Percentiles rank a stretch among this genome's conserved stretches.
Evolutionary conservation across 2,329 filamentous ascomycete genomes (phyloP).

Genomic region (Colletotrichum sp.): DNA sequence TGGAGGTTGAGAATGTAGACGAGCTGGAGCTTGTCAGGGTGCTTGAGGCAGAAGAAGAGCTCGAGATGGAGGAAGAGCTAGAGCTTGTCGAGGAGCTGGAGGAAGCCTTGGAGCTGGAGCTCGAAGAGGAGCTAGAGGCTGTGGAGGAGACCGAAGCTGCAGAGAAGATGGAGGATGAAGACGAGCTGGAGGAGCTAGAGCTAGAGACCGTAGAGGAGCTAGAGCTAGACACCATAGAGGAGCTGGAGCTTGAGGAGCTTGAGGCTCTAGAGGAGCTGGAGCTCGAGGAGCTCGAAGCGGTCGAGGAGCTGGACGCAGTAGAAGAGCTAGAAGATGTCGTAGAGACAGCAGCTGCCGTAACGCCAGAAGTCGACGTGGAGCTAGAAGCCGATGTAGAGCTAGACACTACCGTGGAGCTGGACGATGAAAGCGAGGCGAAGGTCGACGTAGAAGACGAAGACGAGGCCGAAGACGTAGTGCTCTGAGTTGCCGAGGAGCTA

Average conservation of each 20-base stretch:
- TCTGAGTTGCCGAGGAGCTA: not conserved
- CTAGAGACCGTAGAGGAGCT: not conserved
- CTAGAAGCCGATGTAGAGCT: not conserved
- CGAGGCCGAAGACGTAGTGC: not conserved
- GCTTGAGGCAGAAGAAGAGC: not conserved
- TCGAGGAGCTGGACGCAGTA: not conserved
- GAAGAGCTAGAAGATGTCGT: not conserved
- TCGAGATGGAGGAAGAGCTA: not conserved
- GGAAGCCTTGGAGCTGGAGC: not conserved
- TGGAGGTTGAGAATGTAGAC: not conserved
- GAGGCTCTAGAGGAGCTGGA: not conserved
- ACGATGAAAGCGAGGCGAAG: not conserved
- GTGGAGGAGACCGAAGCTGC: not conserved
- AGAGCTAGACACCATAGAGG: too few relatives aligned
- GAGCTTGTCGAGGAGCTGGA: too few relatives aligned
- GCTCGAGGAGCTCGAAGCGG: not conserved
- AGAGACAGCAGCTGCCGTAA: not conserved
- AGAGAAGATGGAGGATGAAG: not conserved
- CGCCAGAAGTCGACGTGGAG: not conserved
- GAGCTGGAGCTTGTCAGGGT: not conserved
- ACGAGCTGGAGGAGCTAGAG: not conserved
- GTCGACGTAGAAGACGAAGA: not conserved
- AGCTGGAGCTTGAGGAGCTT: too few relatives aligned
- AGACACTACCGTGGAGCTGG: not conserved
- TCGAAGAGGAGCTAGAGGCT: not conserved